Evolutionary conservation across 2,329 filamentous ascomycete species (phyloP).

Genomic region (Colletotrichum brevisporum): DNA sequence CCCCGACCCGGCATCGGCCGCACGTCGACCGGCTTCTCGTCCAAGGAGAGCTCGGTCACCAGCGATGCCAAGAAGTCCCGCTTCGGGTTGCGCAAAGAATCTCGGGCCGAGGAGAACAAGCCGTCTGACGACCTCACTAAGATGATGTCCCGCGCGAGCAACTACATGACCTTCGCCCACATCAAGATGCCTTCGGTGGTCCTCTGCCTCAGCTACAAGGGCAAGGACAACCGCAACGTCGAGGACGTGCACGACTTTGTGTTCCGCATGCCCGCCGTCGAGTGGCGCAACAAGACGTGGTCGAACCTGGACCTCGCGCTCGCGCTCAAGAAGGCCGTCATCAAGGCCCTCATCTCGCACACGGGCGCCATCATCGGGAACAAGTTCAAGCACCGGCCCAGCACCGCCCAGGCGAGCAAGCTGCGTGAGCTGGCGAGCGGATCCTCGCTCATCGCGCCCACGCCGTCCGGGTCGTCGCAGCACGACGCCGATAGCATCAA

Average conservation of each 20-base stretch:
- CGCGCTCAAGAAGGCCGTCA: conserved; percentile 93
- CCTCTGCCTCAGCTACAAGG: conserved; percentile 95
- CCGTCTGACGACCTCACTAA: conserved; percentile 91
- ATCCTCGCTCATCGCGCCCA: conserved; percentile 72
- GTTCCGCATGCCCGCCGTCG: conserved; percentile 92
- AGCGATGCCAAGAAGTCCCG: conserved; percentile 63
- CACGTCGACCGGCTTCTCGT: conserved; percentile 61
- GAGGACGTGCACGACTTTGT: conserved; percentile 98
- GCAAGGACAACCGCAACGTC: conserved; percentile 93
- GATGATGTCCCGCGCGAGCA: conserved; percentile 95
- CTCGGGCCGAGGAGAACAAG: conserved; percentile 68
- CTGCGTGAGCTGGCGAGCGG: conserved; percentile 88
- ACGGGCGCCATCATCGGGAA: conserved; percentile 97
- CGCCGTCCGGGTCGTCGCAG: conserved; percentile 54
- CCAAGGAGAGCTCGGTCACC: conserved; percentile 55
- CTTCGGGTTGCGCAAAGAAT: conserved; percentile 69
- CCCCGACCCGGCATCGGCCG: conserved; percentile 62
- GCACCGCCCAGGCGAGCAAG: conserved; percentile 81
- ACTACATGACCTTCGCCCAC: conserved; percentile 97
- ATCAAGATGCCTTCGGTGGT: conserved; percentile 97
- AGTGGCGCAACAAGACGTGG: conserved; percentile 99
- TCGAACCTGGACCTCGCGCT: conserved; percentile 95
- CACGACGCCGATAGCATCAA: conserved; percentile 60
- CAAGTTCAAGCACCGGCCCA: conserved; percentile 93
- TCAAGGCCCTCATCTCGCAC: conserved; percentile 93